phyloP scores from a whole-genome alignment of 768 basidiomycete genomes.

The Paxillus rubicundulus region DNA sequence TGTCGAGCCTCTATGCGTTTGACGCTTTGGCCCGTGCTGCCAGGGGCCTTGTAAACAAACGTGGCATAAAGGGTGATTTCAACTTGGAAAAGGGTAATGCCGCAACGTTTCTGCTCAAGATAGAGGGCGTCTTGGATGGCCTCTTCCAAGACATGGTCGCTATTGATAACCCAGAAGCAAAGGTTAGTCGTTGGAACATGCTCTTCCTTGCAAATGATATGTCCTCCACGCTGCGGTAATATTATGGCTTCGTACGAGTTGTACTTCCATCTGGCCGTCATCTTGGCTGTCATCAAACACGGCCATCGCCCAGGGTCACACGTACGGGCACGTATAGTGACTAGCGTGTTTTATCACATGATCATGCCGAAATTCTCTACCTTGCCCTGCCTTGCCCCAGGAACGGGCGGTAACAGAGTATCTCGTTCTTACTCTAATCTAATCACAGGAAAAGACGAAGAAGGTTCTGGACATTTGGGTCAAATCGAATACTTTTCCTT shows the following conservation, averaged over 20 bases:
- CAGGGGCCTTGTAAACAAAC: conserved; percentile 63
- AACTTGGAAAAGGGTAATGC: conserved; percentile 61
- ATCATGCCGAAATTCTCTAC: conserved; percentile 24
- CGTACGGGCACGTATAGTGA: conserved; percentile 10
- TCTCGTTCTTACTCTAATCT: conserved; percentile 34
- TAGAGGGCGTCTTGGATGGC: conserved; percentile 88
- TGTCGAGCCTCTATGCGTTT: conserved; percentile 89
- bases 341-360: conserved; percentile 31
- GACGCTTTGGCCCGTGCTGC: conserved; percentile 91
- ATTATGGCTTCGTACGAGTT: conserved; percentile 8
- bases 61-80: conserved; percentile 53
- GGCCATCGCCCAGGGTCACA: background rate
- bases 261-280: conserved; percentile 8
- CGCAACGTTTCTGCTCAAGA: conserved; percentile 83
- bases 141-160: conserved; percentile 82
- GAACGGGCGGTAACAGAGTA: conserved; percentile 42
- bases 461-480: conserved; percentile 98
- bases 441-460: conserved; percentile 87
- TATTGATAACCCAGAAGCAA: conserved; percentile 64
- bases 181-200: conserved; percentile 62
- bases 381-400: conserved; percentile 9
- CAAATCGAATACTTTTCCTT: conserved; percentile 86
- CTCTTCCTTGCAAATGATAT: conserved; percentile 4
- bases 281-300: background rate
- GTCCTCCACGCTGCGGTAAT: background rate